phyloP scores from a whole-genome alignment of 306 rosid genomes.

The cucumber (Cucumis sativus) region Cucumber_9930_V3 NC_026658.2:13612001-13612500 shows the following conservation, averaged over 20 bases:
- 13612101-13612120: neutral
- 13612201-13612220: neutral
- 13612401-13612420: neutral
- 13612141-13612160: neutral
- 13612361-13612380: neutral
- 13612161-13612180: neutral
- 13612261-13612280: neutral
- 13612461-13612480: neutral
- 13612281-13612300: neutral
- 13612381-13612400: neutral
- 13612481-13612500: neutral
- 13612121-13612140: neutral
- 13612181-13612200: neutral
- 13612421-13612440: neutral
- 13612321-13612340: neutral
- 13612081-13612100: neutral
- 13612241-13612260: neutral
- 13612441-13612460: neutral
- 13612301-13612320: neutral
- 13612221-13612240: too few species aligned
- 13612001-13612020: neutral
- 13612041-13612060: neutral
- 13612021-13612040: neutral
- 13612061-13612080: neutral
- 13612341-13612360: neutral